Base-by-base conservation (phyloP, 2,329 filamentous ascomycete species). In the Beauveria rudraprayagi region DNA sequence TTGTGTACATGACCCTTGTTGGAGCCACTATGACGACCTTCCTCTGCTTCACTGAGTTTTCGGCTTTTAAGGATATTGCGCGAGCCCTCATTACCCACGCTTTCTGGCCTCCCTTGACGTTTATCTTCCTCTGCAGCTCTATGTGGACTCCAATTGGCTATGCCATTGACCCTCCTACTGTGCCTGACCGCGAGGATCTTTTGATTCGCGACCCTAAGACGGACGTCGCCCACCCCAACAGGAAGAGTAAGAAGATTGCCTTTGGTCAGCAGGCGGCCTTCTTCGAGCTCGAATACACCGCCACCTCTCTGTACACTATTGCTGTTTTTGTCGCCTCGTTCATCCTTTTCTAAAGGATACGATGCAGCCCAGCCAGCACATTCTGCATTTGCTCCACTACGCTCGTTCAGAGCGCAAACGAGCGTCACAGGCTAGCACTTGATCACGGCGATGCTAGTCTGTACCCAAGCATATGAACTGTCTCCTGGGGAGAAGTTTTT, bases 61-160 rank as follows among this genome's bases (percentile, higher is more conserved):
- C 72, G 22, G 67, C 70, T 5, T 70, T 72, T 40, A 71, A 71
- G 64, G 73, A 75, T 10, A 71, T 78, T n/a, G 72, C 84, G 17
- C 67, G 80, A 53, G 78, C 77, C 65, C 73, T 87, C 4, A 68
- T 87, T 46, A 85, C 83, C 0, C 83, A 86, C 68, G 82, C 82
- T 14, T 82, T 81, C 72, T 87, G 84, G 84, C 83, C 83, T 6
- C 84, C 84, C 0, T 66, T 85, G 48, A 80, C 82, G 0, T 85
- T 83, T 72, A 66, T 84, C 48, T 80, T 82, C 67, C 76, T 81
- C 53, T 79, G 78, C 73, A 78, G 74, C 56, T 80, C 80, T 1
- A 72, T 83, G 28, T 85, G 82, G 81, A 83, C 78, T 0, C 85
- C 85, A 0, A 76, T 88, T 51, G 75, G 76, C 1, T 88, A 88